Evolutionary conservation across 2,329 filamentous ascomycete genomes (phyloP).

Genomic region (Talaromyces rugulosus): DNA sequence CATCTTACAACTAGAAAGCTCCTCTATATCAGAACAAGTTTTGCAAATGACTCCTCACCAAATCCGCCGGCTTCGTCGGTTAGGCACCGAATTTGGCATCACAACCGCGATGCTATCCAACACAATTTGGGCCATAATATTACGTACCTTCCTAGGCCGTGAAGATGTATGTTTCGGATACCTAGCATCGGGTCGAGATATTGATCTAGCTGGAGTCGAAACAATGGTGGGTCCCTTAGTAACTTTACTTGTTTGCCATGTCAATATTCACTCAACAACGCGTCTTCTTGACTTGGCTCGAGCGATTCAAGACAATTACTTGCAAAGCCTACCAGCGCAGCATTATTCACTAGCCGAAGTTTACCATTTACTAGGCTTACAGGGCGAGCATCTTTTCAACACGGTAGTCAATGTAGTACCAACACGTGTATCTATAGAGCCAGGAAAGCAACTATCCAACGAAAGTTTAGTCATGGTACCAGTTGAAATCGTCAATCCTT

Average conservation of each 20-base stretch:
- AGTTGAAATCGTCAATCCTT: background rate
- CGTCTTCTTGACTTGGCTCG: background rate
- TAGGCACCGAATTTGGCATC: background rate
- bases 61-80: background rate
- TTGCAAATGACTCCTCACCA: background rate
- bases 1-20: background rate
- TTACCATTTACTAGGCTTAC: background rate
- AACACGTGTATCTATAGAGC: background rate
- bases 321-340: background rate
- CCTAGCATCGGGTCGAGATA: slow-evolving; percentile 36
- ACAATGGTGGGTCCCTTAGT: slow-evolving; percentile 34
- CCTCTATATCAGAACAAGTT: background rate
- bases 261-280: background rate
- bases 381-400: background rate
- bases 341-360: slow-evolving; percentile 1
- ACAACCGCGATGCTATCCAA: slow-evolving; percentile 30
- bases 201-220: slow-evolving; percentile 28
- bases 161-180: slow-evolving; percentile 39
- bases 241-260: slow-evolving; percentile 16
- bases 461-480: background rate
- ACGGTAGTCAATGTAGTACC: background rate
- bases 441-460: background rate
- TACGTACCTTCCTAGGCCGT: slow-evolving; percentile 31
- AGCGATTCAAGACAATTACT: background rate
- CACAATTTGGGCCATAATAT: slow-evolving; percentile 36